phyloP scores from a whole-genome alignment of 2,329 filamentous ascomycete genomes.

The Aspergillus sp. region DNA sequence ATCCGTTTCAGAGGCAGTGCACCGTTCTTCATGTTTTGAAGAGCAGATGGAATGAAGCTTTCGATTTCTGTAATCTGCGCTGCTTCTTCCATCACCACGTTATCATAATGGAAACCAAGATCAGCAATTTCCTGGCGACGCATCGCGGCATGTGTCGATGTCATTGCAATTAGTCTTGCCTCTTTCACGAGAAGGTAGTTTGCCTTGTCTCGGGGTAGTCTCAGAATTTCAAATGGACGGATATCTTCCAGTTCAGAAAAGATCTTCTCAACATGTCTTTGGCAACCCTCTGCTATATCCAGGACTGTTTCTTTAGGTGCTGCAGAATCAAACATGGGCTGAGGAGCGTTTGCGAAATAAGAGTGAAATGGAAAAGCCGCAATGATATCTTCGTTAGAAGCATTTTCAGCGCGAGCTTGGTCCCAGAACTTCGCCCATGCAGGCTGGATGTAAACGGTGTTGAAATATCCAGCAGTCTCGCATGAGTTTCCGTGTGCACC shows the following conservation, averaged over 20 bases:
- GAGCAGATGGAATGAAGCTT: conserved; percentile 89
- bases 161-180: conserved; percentile 98
- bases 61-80: conserved; percentile 97
- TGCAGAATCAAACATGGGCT: conserved; percentile 71
- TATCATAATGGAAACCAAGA: conserved; percentile 96
- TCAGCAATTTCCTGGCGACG: conserved; percentile 81
- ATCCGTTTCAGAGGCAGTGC: conserved; percentile 77
- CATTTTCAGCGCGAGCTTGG: conserved; percentile 51
- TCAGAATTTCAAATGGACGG: conserved; percentile 88
- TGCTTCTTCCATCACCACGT: conserved; percentile 96
- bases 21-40: conserved; percentile 74
- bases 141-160: conserved; percentile 95
- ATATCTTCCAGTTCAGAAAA: conserved; percentile 92
- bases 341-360: conserved; percentile 84
- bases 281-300: conserved; percentile 78
- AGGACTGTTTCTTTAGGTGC: conserved; percentile 62
- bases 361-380: conserved; percentile 78
- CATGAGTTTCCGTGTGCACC: conserved; percentile 95
- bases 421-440: conserved; percentile 84
- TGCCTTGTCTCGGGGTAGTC: conserved; percentile 83
- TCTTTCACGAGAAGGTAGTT: conserved; percentile 95
- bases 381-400: conserved; percentile 59
- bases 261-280: conserved; percentile 81
- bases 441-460: conserved; percentile 83
- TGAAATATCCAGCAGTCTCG: conserved; percentile 96